Evolutionary conservation across 1,284 basidiomycete species (phyloP), one percentile per base, ranked within the genome.

Genomic region (Fomitopsis pinicola): DNA sequence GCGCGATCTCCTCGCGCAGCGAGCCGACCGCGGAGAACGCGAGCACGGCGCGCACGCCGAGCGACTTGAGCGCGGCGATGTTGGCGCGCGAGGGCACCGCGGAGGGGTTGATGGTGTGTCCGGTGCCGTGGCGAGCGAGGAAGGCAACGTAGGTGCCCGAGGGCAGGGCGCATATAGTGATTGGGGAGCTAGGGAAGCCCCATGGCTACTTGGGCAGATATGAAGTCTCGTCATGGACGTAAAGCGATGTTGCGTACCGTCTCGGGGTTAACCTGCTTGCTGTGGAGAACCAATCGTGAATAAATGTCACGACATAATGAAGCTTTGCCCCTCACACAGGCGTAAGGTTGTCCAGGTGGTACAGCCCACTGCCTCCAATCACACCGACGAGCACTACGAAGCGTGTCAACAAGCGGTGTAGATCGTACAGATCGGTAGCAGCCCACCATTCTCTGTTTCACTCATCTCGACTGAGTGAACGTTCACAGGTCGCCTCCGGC

Each of bases 11-110:
- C 75, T 99, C 97, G 52, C 94, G 83, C 46, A 99, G 83, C n/a
- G 92, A 95, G 42, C 97, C 97, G 48, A 99, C 97, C 8, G 97
- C 97, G 17, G 90, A 93, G 80, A 99, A 99, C 2, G 96, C 95
- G 63, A 98, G 81, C 69, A 99, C 87, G 45, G 89, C 91, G 63
- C 89, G 86, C 15, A 95, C 92, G 57, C 97, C 97, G 65, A 99
- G 82, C 57, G 86, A 88, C 78, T 98, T 98, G 68, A 98, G 83
- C 0, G 96, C 96, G 15, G 96, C 92, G 72, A 98, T 96, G 82
- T 99, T 98, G 65, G 96, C 97, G 57, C 93, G 87, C 2, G 82
- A 78, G 44, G 95, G 95, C 1, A 98, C 90, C 50, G 83, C 76
- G 14, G 92, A 89, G 2, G 95, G 95, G 19, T 83, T 75, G 69